Base-by-base conservation (phyloP, 345 rosid genomes). In the Noccaea caerulescens region DNA sequence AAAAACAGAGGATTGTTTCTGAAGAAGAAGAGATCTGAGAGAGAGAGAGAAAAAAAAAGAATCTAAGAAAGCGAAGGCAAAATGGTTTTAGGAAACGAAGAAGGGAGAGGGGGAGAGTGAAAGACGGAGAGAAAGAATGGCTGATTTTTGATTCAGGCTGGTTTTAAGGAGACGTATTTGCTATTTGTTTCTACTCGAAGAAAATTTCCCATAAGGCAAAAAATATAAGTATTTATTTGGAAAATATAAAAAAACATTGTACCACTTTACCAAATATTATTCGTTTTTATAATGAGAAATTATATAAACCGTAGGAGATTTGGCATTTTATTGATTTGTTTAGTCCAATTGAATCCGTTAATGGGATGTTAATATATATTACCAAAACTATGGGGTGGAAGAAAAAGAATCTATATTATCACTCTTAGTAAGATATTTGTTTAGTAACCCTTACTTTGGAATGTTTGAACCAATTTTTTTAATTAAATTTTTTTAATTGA, bases 161-260 rank as follows among this genome's bases (percentile, higher is more conserved):
- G 57, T 67, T 58, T 58, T 74, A 59, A 68, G 75, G 79, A 76
- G 44, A 46, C 38, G 69, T 75, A 61, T 75, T 75, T 68, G 74
- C 79, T 75, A 60, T 68, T 68, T 68, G 66, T 73, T 66, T 66
- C 68, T 66, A 59, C 62, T 66, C 5, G 32, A 8, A 64, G 25
- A 44, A 37, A 20, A 38, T 42, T 32, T 36, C 7, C 58, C 25
- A 10, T 39, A 50, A n/a, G 43, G 12, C 37, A 49, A 53, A 43
- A 44, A 34, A 39, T 23, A 32, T 47, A 25, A 20, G 23, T 6
- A 18, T 63, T 6, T 43, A 12, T 2, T 5, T 63, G 33, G 58
- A 12, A 47, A 46, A 33, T 51, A 23, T 63, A 36, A 58, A 56
- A 13, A 55, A 39, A 44, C 64, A 23, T 9, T 71, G 60, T 59